Evolutionary conservation across 73 alveolate genomes (phyloP), one percentile per base, ranked within the genome.

Genomic region (Paraurostyla sp.): DNA sequence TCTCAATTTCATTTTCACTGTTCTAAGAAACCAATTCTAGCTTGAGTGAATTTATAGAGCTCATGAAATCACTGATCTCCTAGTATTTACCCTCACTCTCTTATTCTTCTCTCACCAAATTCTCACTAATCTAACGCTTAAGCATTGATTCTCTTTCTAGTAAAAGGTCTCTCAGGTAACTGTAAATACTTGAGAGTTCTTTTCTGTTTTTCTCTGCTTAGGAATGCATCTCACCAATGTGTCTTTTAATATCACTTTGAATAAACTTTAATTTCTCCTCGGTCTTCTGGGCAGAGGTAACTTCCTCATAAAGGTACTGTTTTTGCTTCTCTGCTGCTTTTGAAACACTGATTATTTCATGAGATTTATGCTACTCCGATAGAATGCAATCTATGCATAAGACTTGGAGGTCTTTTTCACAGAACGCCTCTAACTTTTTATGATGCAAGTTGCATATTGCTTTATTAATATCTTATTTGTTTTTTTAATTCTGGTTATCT

Each of bases 311-410:
- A 49, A 73, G 71, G 20, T 22, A 43, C 42, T 73, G 71, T 27
- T 50, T 73, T 48, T 73, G 27, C 46, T 73, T 73, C 33, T 73
- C 86, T 9, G 71, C 86, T 23, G 86, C 86, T 45, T 73, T 73
- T 73, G 41, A 45, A 3, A 73, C 86, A 48, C 86, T 49, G 11
- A 73, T 49, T 9, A 73, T 73, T 45, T 90, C 97, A 69, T 73
- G 86, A 11, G 86, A 73, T 73, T 73, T 73, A 73, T 73, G 86
- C 25, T 20, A 2, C 6, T 91, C 96, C 30, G 85, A 91, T 18
- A 94, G 76, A 29, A 94, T 94, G 71, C 98, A 94, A 50, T 93
- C 91, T 16, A 94, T 90, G 65, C 98, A 94, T 41, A 94, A 71
- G 22, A 94, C 86, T 73, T 41, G 41, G 32, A 48, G 83, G 36